phyloP scores from a whole-genome alignment of 345 rosid species.

The Salix caprea region DNA sequence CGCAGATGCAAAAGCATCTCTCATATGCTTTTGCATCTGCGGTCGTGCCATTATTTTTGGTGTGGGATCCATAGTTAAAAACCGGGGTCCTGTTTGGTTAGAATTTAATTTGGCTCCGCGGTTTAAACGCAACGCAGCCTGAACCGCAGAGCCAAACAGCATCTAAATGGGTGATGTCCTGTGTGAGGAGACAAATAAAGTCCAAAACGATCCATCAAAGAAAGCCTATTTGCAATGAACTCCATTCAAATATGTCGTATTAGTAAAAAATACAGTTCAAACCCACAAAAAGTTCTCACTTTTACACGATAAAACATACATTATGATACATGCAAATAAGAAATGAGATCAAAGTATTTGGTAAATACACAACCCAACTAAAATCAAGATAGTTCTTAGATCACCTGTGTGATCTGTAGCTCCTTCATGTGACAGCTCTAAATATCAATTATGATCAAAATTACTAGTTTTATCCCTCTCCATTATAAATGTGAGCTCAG shows the following conservation, averaged over 20 bases:
- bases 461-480: not conserved
- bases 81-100: too few species aligned
- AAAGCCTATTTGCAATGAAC: not conserved
- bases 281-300: slow-evolving; percentile 2
- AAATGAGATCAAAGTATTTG: slow-evolving; percentile 8
- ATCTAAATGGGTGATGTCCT: too few species aligned
- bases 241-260: slow-evolving; percentile 4
- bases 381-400: slow-evolving; percentile 8
- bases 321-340: slow-evolving; percentile 16
- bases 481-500: not conserved
- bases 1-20: too few species aligned
- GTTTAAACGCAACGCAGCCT: too few species aligned
- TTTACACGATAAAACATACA: slow-evolving; percentile 1
- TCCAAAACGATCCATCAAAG: not conserved
- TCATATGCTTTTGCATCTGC: too few species aligned
- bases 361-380: slow-evolving; percentile 7
- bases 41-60: too few species aligned
- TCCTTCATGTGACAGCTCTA: slow-evolving; percentile 11
- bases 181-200: too few species aligned
- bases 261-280: slow-evolving; percentile 14
- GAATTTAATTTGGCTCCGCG: too few species aligned
- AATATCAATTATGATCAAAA: not conserved
- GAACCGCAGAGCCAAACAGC: too few species aligned
- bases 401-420: slow-evolving; percentile 18
- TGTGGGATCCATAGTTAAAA: too few species aligned